Base-by-base conservation (phyloP, 345 rosid species). In the Citrus sinensis region DNA sequence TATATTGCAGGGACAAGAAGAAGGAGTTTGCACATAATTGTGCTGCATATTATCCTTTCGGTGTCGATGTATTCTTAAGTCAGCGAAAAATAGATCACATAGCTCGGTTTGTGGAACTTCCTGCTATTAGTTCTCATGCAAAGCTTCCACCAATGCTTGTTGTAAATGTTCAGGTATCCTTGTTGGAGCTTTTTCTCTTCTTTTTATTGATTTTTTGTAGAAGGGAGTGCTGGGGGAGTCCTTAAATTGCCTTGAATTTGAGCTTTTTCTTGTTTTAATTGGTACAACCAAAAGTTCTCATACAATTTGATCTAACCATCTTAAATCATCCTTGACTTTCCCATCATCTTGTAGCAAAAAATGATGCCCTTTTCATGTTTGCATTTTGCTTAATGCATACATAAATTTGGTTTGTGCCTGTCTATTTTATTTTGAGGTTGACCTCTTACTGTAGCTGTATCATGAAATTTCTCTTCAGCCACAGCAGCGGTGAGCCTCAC, bases 41-140 rank as follows among this genome's bases (percentile, higher is more conserved):
- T 85, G 95, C 98, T 70, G 99, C 97, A 67, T 95, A 90, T 85
- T 86, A 86, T 89, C 98, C 99, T 71, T 87, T 93, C 80, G 99
- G 97, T 74, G 96, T 92, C 16, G 99, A 95, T 76, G 88, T 95
- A 75, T 95, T 91, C 88, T 79, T 93, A 77, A 86, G 90, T 35
- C 90, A 79, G 64, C 85, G 80, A 83, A 95, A 95, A 83, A 86
- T 95, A 87, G 75, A 88, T 75, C 99, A 95, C 83, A 83, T 93
- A 69, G 93, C 95, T 80, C 91, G 85, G 66, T 88, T 87, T 82
- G 95, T 95, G 67, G 90, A 93, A 76, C 97, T 93, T 76, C 99
- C 99, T 2, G 74, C 75, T 42, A 62, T 82, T 74, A 82, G 79
- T 74, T 71, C 89, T 75, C 83, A 89, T 25, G 86, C 88, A 58